A percentile compares a stretch with the other conserved stretches of the same genome.
phyloP scores from a whole-genome alignment of 2,329 filamentous ascomycete genomes.

The Leptoxyphium fumago region DNA sequence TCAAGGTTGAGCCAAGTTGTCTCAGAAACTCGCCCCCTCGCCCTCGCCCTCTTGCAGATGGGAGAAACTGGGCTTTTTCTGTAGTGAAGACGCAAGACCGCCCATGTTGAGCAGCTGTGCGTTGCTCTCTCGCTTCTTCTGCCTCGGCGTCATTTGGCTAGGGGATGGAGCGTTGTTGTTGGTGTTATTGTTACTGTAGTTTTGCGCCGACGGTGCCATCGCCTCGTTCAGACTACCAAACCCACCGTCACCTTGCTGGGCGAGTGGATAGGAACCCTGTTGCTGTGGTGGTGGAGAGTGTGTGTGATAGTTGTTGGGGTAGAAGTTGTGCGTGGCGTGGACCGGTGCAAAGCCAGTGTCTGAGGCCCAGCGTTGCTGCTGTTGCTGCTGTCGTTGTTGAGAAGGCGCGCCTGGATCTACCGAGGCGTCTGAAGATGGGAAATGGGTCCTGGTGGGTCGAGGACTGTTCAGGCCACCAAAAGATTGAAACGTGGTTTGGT shows the following conservation, averaged over 20 bases:
- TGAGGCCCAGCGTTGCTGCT: constrained; percentile 3
- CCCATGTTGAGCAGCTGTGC: not conserved
- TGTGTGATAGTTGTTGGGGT: not conserved
- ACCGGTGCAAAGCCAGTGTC: constrained; percentile 20
- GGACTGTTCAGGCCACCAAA: constrained; percentile 1
- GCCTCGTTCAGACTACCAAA: constrained; percentile 22
- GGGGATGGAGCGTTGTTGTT: not conserved
- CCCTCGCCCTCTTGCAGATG: not conserved
- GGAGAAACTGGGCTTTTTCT: not conserved
- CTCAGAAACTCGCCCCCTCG: not conserved
- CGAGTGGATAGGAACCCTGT: constrained; percentile 17
- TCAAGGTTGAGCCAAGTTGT: not conserved
- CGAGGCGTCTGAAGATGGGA: not conserved
- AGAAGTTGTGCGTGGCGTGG: constrained; percentile 10
- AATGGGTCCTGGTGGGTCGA: not conserved
- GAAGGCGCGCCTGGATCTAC: not conserved
- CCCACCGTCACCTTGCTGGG: constrained; percentile 18
- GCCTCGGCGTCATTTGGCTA: not conserved
- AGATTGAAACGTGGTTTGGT: constrained; percentile 32
- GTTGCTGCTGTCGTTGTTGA: not conserved
- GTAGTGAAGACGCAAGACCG: not conserved
- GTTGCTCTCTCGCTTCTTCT: constrained; percentile 1
- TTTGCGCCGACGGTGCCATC: constrained; percentile 3
- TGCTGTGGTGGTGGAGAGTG: constrained; percentile 3
- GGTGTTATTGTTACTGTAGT: not conserved